phyloP scores from a whole-genome alignment of 176 grass and related monocot genomes.

The Cenchrus americanus region DNA sequence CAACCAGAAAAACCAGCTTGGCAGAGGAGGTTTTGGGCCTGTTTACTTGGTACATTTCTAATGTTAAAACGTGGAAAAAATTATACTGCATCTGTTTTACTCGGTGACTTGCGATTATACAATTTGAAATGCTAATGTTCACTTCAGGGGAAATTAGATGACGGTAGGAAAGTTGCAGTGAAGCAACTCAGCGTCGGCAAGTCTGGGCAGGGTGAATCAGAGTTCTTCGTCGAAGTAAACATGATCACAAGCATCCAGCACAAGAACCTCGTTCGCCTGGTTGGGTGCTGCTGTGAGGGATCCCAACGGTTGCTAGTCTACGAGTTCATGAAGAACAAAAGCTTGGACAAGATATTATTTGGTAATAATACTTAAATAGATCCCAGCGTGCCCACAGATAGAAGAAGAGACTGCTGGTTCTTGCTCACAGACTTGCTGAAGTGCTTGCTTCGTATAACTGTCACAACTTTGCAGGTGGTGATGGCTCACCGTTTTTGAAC shows the following conservation, averaged over 20 bases:
- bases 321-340: conserved; percentile 75
- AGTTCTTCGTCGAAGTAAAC: conserved; percentile 72
- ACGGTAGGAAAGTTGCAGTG: conserved; percentile 65
- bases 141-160: conserved; percentile 59
- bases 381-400: neutral
- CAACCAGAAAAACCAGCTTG: conserved; percentile 60
- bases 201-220: conserved; percentile 69
- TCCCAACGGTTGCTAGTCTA: conserved; percentile 60
- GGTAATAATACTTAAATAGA: conserved; percentile 28
- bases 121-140: neutral
- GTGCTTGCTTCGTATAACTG: neutral
- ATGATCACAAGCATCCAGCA: conserved; percentile 87
- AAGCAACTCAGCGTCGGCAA: conserved; percentile 67
- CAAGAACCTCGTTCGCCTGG: conserved; percentile 70
- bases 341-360: conserved; percentile 62
- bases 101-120: neutral
- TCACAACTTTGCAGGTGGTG: conserved; percentile 35
- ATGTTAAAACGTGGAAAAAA: neutral
- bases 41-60: conserved; percentile 51
- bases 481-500: conserved; percentile 39
- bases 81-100: neutral
- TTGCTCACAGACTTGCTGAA: neutral
- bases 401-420: neutral
- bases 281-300: conserved; percentile 72
- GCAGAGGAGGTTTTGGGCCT: conserved; percentile 58